Evolutionary conservation across 768 basidiomycete genomes (phyloP).

Genomic region (Artomyces pyxidatus): DNA sequence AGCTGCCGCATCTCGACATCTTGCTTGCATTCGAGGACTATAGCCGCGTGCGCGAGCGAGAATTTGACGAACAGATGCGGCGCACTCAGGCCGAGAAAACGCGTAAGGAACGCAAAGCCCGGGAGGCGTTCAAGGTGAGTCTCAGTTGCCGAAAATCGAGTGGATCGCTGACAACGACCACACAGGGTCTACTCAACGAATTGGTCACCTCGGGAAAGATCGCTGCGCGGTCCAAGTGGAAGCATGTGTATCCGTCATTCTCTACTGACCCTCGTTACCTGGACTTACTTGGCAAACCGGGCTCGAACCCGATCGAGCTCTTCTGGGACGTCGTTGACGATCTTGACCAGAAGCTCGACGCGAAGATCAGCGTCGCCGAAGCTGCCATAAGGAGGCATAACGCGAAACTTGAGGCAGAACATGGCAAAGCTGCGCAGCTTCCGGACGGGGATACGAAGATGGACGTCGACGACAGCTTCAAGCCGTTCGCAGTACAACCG

Average conservation of each 20-base stretch:
- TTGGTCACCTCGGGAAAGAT: slow-evolving; percentile 61
- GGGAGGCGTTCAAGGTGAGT: slow-evolving; percentile 82
- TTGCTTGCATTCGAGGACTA: slow-evolving; percentile 93
- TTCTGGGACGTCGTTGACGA: slow-evolving; percentile 93
- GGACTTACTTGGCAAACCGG: slow-evolving; percentile 83
- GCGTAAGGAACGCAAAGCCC: slow-evolving; percentile 77
- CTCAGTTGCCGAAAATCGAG: not conserved
- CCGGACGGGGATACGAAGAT: slow-evolving; percentile 17
- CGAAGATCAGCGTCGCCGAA: slow-evolving; percentile 63
- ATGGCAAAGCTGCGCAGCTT: slow-evolving; percentile 28
- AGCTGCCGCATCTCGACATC: slow-evolving; percentile 85
- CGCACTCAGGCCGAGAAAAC: slow-evolving; percentile 76
- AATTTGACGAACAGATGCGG: slow-evolving; percentile 83
- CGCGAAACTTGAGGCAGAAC: slow-evolving; percentile 23
- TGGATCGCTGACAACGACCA: not conserved
- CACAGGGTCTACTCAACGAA: slow-evolving; percentile 61
- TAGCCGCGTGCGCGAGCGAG: slow-evolving; percentile 80
- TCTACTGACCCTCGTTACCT: slow-evolving; percentile 76
- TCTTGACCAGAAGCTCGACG: slow-evolving; percentile 79
- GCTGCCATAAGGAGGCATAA: slow-evolving; percentile 49
- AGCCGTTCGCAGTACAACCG: slow-evolving; percentile 36
- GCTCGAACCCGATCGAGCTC: slow-evolving; percentile 90
- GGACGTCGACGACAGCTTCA: slow-evolving; percentile 18
- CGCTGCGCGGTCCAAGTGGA: slow-evolving; percentile 86
- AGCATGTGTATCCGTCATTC: slow-evolving; percentile 74